Conservation (phyloP, 148 eudicot species). For the Cornus suecica region DNA sequence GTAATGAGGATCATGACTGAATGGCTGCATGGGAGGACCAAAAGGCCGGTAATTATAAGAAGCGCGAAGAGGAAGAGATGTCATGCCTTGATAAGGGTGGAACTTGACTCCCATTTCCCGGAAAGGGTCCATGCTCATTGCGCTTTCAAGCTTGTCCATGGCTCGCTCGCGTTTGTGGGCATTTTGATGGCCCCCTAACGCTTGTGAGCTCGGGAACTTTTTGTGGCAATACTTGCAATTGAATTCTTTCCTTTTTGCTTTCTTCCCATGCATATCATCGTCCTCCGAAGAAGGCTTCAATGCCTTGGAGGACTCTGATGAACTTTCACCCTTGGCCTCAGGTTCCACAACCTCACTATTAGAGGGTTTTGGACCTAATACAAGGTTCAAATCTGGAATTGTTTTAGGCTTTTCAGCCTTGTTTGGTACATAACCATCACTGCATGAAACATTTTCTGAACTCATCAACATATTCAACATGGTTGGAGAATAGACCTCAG, state of each 20-base stretch:
- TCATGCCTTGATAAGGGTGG: neutral
- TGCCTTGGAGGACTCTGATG: neutral
- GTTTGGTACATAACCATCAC: too few relatives aligned
- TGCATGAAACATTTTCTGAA: too few relatives aligned
- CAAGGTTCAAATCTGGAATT: neutral
- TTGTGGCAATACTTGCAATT: conserved; percentile 8
- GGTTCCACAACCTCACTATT: neutral
- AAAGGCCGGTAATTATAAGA: neutral
- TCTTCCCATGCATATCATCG: neutral
- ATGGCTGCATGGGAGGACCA: neutral
- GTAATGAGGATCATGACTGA: neutral
- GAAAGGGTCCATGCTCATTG: neutral
- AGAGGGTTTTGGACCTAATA: neutral
- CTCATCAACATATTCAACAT: neutral
- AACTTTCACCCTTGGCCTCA: neutral
- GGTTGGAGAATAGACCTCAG: neutral
- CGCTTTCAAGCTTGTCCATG: neutral
- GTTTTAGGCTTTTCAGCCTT: neutral
- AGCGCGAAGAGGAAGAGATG: neutral
- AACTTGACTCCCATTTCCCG: conserved; percentile 22
- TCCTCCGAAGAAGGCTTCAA: neutral
- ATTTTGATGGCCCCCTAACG: conserved; percentile 41
- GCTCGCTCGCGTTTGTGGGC: conserved; percentile 33
- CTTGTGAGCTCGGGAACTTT: conserved; percentile 22
- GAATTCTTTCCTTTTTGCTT: neutral